Evolutionary conservation across 805 yeast species (phyloP).

Genomic region (Schwanniomyces yamadae): DNA sequence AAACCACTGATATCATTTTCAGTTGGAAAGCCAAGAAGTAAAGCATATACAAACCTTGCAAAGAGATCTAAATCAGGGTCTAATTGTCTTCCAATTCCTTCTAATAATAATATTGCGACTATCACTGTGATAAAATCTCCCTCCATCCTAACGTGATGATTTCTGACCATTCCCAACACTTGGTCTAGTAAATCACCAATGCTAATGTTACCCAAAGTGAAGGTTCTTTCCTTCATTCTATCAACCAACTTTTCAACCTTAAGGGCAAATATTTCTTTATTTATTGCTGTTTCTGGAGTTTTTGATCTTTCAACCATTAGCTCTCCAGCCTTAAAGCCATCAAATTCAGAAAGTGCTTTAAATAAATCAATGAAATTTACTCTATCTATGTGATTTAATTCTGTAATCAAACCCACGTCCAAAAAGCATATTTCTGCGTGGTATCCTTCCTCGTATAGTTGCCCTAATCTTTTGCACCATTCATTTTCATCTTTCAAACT

Average conservation of each 20-base stretch:
- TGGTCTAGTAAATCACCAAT: constrained; percentile 88
- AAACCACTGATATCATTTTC: constrained; percentile 21
- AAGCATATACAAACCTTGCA: constrained; percentile 82
- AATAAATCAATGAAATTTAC: constrained; percentile 86
- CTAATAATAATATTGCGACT: constrained; percentile 86
- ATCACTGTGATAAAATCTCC: constrained; percentile 94
- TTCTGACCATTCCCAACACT: constrained; percentile 86
- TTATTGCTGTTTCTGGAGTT: constrained; percentile 89
- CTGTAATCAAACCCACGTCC: constrained; percentile 93
- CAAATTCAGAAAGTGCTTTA: constrained; percentile 84
- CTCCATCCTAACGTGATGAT: constrained; percentile 96
- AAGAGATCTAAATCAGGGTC: constrained; percentile 92
- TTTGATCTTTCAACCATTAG: constrained; percentile 92
- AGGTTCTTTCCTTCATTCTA: constrained; percentile 80
- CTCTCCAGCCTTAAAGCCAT: constrained; percentile 93
- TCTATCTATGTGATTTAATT: constrained; percentile 72
- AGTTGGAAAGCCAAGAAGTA: constrained; percentile 41
- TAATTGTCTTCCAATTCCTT: constrained; percentile 92
- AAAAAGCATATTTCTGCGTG: constrained; percentile 86
- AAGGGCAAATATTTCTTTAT: constrained; percentile 80
- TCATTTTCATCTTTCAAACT: constrained; percentile 34
- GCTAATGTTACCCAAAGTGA: constrained; percentile 86
- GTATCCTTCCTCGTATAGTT: constrained; percentile 56
- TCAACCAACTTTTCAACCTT: constrained; percentile 83
- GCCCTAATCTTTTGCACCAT: constrained; percentile 48